Evolutionary conservation across 2,329 filamentous ascomycete species (phyloP).

Genomic region (Neonectria ditissima): DNA sequence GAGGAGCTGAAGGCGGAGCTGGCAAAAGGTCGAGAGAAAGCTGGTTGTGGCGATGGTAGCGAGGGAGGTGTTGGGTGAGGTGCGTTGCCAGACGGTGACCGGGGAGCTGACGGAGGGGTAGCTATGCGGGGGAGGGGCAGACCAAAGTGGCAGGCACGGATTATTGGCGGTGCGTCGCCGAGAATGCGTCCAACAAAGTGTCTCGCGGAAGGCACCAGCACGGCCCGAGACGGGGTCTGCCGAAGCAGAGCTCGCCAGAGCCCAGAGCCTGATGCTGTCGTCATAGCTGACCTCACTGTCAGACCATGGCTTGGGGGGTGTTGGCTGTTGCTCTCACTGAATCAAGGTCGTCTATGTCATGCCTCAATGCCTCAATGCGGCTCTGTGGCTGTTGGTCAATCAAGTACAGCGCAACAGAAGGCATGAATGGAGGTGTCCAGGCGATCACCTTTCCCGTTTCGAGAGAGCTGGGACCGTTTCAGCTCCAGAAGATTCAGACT

Average conservation of each 20-base stretch:
- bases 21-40: neutral
- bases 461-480: neutral
- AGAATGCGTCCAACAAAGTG: neutral
- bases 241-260: conserved; percentile 17
- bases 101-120: conserved; percentile 23
- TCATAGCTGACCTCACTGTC: neutral
- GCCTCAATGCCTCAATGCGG: conserved; percentile 8
- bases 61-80: neutral
- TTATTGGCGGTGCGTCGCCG: conserved; percentile 34
- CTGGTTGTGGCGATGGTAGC: neutral
- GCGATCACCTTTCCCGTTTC: neutral
- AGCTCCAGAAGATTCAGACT: neutral
- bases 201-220: conserved; percentile 2
- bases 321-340: neutral
- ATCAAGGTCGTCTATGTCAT: neutral
- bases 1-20: conserved; percentile 4
- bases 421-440: neutral
- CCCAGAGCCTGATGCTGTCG: neutral
- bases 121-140: conserved; percentile 44
- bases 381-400: too few relatives aligned
- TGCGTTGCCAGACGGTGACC: neutral
- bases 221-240: conserved; percentile 10
- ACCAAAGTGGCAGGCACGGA: conserved; percentile 38
- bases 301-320: neutral
- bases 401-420: too few relatives aligned